Evolutionary conservation across 129 eudicot species (phyloP).

Genomic region (Dittrichia graveolens): DNA sequence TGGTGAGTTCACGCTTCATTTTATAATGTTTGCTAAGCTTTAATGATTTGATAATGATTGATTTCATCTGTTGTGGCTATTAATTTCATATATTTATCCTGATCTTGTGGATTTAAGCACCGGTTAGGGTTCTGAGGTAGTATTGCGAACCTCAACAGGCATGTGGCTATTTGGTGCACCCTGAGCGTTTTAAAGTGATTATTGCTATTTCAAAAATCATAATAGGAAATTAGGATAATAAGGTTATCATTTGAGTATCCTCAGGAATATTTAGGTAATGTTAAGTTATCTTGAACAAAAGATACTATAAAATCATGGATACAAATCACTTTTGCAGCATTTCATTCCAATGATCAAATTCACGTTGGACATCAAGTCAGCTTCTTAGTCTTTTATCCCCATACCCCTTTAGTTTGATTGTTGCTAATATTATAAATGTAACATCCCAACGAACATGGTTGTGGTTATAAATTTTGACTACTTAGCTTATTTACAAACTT

Average conservation of each 20-base stretch:
- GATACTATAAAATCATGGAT: neutral
- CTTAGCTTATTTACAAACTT: neutral
- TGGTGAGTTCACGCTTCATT: slow-evolving; percentile 15
- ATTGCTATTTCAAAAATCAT: neutral
- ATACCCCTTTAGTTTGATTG: no score
- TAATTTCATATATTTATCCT: neutral
- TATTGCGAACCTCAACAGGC: neutral
- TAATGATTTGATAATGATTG: neutral
- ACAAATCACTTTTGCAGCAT: neutral
- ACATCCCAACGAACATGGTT: neutral
- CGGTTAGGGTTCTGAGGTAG: slow-evolving; percentile 13
- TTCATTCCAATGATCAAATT: neutral
- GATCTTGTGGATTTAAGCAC: neutral
- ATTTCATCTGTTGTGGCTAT: neutral
- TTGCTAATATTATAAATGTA: no score
- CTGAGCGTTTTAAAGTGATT: neutral
- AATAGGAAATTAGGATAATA: neutral
- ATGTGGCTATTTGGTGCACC: neutral
- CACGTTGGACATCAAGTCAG: no score
- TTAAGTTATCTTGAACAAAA: no score
- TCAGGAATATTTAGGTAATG: no score
- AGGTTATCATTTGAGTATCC: no score
- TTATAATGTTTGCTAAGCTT: neutral
- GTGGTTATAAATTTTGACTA: neutral
- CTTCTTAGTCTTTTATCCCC: no score